phyloP scores from a whole-genome alignment of 768 basidiomycete genomes.

The Omphalotus guepiniiformis region DNA sequence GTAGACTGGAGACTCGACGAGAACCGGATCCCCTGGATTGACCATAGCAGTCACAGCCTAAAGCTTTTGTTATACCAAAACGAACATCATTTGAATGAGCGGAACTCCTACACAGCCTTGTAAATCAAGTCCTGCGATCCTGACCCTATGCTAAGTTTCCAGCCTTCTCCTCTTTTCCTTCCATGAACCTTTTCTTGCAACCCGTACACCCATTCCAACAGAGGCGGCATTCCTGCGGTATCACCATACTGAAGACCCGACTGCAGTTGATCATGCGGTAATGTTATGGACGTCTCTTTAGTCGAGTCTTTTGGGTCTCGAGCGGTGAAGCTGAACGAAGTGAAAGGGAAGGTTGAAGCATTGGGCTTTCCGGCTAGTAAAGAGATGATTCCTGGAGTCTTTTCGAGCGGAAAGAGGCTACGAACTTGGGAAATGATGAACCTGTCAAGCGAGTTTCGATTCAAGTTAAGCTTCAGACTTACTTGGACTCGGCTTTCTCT shows the following conservation, averaged over 20 bases:
- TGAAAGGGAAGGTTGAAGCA: slow-evolving; percentile 86
- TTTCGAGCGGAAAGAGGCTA: slow-evolving; percentile 72
- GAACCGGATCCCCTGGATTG: slow-evolving; percentile 73
- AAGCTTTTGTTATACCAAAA: slow-evolving; percentile 5
- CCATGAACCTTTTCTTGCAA: slow-evolving; percentile 72
- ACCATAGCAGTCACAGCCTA: slow-evolving; percentile 71
- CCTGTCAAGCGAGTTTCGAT: neutral
- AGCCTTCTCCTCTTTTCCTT: slow-evolving; percentile 56
- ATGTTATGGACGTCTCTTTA: slow-evolving; percentile 44
- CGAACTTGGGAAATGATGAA: slow-evolving; percentile 40
- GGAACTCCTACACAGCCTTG: slow-evolving; percentile 52
- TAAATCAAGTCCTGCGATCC: slow-evolving; percentile 89
- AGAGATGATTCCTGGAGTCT: slow-evolving; percentile 69
- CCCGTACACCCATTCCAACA: slow-evolving; percentile 64
- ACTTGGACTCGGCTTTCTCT: slow-evolving; percentile 63
- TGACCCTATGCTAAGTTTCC: slow-evolving; percentile 72
- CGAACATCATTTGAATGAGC: neutral
- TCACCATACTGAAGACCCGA: slow-evolving; percentile 73
- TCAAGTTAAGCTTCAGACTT: slow-evolving; percentile 17
- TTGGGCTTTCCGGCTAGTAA: slow-evolving; percentile 92
- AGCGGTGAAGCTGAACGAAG: slow-evolving; percentile 65
- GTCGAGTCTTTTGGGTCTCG: slow-evolving; percentile 42
- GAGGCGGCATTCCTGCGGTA: slow-evolving; percentile 61
- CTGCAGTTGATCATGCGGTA: slow-evolving; percentile 58
- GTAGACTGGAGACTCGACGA: slow-evolving; percentile 83